These are phyloP conservation scores for Hyphodiscus hymeniophilus DNA, from an alignment of 495 filamentous ascomycete genomes.

Conservation along the genomic window DNA sequence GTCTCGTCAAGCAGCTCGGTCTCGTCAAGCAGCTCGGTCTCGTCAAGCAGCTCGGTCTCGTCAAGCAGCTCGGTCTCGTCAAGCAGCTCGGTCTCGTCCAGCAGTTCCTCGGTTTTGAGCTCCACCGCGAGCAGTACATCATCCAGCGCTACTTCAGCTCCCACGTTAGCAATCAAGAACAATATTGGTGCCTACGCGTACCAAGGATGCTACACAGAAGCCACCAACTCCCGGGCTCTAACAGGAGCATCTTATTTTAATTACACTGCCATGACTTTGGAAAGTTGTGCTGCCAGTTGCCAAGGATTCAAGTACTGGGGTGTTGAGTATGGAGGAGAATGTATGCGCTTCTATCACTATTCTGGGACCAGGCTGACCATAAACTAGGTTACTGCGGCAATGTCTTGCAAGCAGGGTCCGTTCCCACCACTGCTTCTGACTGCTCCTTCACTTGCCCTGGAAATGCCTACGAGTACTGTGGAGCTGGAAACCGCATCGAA, in stretches of 20 bases:
- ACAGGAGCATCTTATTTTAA: neutral
- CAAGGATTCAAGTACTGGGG: constrained; percentile 25
- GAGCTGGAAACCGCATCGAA: constrained; percentile 30
- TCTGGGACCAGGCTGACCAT: neutral
- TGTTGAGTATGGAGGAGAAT: constrained; percentile 39
- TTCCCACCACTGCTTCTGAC: neutral
- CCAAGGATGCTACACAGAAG: constrained; percentile 13
- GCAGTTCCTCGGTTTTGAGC: no score
- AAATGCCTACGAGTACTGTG: constrained; percentile 10
- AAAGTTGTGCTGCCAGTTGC: constrained; percentile 31
- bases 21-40: no score
- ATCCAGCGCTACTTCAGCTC: neutral
- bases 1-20: constrained; percentile 17
- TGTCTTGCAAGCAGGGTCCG: constrained; percentile 5
- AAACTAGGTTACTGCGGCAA: constrained; percentile 27
- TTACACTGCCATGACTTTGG: constrained; percentile 31
- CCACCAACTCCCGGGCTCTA: constrained; percentile 7
- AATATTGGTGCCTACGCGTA: neutral
- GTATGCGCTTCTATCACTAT: constrained; percentile 1
- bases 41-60: no score
- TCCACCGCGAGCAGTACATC: neutral
- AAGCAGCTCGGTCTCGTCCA: no score
- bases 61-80: no score
- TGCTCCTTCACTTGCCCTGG: constrained; percentile 14
- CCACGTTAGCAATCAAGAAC: neutral